A percentile compares a stretch with the other conserved stretches of the same genome.
Evolutionary conservation across 306 rosid species (phyloP).

Genomic region (Myrica gale): DNA sequence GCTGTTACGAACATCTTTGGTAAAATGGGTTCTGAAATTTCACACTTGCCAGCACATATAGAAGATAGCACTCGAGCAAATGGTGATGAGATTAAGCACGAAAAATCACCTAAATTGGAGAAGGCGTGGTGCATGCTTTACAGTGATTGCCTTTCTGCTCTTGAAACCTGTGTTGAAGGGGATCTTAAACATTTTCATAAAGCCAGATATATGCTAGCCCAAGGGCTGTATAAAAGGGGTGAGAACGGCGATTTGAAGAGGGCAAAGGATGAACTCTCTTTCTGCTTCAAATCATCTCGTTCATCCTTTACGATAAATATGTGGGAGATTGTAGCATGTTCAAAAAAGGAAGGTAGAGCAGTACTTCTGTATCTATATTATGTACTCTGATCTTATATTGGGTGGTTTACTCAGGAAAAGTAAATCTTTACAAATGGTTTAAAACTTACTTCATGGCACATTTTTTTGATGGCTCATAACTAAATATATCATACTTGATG

Average conservation of each 20-base stretch:
- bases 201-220: constrained; percentile 97
- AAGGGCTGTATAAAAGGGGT: constrained; percentile 75
- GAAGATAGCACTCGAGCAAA: constrained; percentile 40
- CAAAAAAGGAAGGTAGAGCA: constrained; percentile 83
- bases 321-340: constrained; percentile 98
- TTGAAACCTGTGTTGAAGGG: constrained; percentile 93
- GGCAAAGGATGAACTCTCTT: constrained; percentile 94
- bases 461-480: constrained; percentile 1
- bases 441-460: not conserved
- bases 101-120: constrained; percentile 52
- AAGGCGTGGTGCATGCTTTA: constrained; percentile 75
- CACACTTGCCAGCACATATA: constrained; percentile 28
- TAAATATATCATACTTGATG: not conserved
- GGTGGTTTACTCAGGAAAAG: not conserved
- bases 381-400: constrained; percentile 4
- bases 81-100: constrained; percentile 52
- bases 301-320: constrained; percentile 95
- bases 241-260: constrained; percentile 67
- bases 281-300: constrained; percentile 96
- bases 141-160: constrained; percentile 84
- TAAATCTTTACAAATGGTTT: not conserved
- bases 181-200: constrained; percentile 97
- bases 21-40: constrained; percentile 38
- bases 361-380: constrained; percentile 16
- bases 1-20: constrained; percentile 48